Evolutionary conservation across 352 stramenopile genomes (phyloP).

Genomic region (Globisporangium okanoganense): DNA sequence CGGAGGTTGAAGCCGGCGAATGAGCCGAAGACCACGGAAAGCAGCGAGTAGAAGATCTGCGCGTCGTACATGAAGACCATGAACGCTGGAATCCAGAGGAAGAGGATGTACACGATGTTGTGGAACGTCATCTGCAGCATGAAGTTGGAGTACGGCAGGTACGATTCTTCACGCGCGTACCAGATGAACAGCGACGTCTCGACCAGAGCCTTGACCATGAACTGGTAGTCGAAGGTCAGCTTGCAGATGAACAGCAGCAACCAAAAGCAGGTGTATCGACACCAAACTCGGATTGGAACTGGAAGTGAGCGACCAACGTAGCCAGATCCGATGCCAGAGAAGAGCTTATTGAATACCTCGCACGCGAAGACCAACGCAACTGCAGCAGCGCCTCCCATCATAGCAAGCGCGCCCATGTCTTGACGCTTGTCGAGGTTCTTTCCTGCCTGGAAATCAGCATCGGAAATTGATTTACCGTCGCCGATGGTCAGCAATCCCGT

Average conservation of each 20-base stretch:
- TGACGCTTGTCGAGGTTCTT: conserved; percentile 33
- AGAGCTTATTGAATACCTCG: conserved; percentile 72
- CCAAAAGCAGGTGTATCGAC: conserved; percentile 84
- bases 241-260: conserved; percentile 70
- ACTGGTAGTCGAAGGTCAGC: conserved; percentile 83
- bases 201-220: conserved; percentile 82
- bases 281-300: conserved; percentile 65
- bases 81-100: conserved; percentile 78
- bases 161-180: conserved; percentile 66
- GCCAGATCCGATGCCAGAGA: conserved; percentile 58
- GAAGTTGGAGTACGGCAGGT: conserved; percentile 80
- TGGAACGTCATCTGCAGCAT: conserved; percentile 79
- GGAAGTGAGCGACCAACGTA: conserved; percentile 76
- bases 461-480: conserved; percentile 18
- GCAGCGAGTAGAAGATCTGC: conserved; percentile 84
- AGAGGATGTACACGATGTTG: conserved; percentile 84
- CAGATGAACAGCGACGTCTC: conserved; percentile 86
- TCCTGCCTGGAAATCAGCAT: conserved; percentile 10
- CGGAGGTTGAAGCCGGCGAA: conserved; percentile 84
- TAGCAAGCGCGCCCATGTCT: conserved; percentile 57
- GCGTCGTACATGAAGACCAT: conserved; percentile 87
- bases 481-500: conserved; percentile 41
- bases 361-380: conserved; percentile 50
- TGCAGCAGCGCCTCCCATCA: conserved; percentile 49
- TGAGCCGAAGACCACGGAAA: conserved; percentile 75